Base-by-base conservation (phyloP, 176 grass and related monocot species). In the Thalia dealbata region DNA sequence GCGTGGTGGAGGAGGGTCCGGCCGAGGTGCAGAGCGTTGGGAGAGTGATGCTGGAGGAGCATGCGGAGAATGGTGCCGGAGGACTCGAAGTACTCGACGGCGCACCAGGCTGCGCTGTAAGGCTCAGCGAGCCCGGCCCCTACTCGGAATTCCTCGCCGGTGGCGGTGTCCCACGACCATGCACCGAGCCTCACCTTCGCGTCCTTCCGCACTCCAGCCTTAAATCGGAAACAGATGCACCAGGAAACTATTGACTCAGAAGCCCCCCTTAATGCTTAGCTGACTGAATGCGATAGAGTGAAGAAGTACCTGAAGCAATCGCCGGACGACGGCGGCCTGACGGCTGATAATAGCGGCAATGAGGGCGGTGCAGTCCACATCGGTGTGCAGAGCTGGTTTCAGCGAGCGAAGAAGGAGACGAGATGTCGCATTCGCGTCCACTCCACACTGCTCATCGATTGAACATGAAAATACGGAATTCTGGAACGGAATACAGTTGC, bases 271-370 rank as follows among this genome's bases (percentile, higher is more conserved):
- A 12, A 24, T 35, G 23, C 3, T 45, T 23, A 42, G 29, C 10
- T 67, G 48, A 24, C 0, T 0, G 10, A 3, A 21, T 3, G 35
- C 2, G 26, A 21, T 16, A 28, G 50, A n/a, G 70, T 41, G 52
- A 50, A 48, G 24, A 3, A 44, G 35, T 61, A 90, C 92, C 92
- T 93, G 87, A 48, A 99, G 78, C 0, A 99, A 79, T 56, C 85
- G 82, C 70, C 91, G 84, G 66, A 91, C 90, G 2, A 93, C 87
- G 0, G 90, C 42, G 59, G 79, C 74, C 22, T 93, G 95, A 12
- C 95, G 90, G 80, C 90, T 85, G n/a, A 99, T 85, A 27, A 99
- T 91, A 27, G 95, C 87, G 2, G 89, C 90, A 58, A 99, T 85
- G 21, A 99, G 85, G 1, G 90, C 85, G 8, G 95, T 88, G 77